Base-by-base conservation (phyloP, 2,329 filamentous ascomycete species). In the Acephala macrosclerotiorum region DNA sequence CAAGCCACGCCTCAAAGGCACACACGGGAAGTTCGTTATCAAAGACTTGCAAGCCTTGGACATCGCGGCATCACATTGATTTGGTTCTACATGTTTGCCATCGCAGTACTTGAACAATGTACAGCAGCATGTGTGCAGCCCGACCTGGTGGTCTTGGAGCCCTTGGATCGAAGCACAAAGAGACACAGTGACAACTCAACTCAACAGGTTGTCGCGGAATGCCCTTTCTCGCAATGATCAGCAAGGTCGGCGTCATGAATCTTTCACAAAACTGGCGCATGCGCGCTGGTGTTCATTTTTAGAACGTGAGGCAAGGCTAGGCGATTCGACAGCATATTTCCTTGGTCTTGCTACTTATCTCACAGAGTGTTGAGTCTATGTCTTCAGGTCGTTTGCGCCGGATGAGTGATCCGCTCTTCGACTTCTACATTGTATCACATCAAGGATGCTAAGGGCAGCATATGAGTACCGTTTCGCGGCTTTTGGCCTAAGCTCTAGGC, bases 261-360 rank as follows among this genome's bases (percentile, higher is more conserved):
- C 45, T 20, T 49, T 49, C 45, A 49, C 45, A 49, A 49, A 49
- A 22, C n/a, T 49, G n/a, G 45, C 45, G 25, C 45, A 49, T 49
- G 45, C n/a, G 5, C 45, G 9, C 6, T 49, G 20, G 20, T 22
- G 20, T 49, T 12, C 40, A 6, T 42, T 22, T n/a, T 49, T 49
- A 25, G 20, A 25, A 14, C 45, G 45, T 25, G 45, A 49, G 25
- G 45, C 45, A 49, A 49, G 45, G 45, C 45, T 49, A 42, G 38
- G 12, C 38, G 38, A 42, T 42, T n/a, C 3, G 14, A n/a, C 40
- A n/a, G 18, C 16, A 42, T 18, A n/a, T 42, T 42, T 42, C 40
- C n/a, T n/a, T 18, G 16, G 40, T 42, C 18, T 6, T 42, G 40
- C 40, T 42, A 42, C 40, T 18, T 42, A 6, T 42, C 4, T 42